These are phyloP conservation scores for Backusella australiensis DNA, from an alignment of 192 early-diverging fungal species.

Conservation along the genomic window DNA sequence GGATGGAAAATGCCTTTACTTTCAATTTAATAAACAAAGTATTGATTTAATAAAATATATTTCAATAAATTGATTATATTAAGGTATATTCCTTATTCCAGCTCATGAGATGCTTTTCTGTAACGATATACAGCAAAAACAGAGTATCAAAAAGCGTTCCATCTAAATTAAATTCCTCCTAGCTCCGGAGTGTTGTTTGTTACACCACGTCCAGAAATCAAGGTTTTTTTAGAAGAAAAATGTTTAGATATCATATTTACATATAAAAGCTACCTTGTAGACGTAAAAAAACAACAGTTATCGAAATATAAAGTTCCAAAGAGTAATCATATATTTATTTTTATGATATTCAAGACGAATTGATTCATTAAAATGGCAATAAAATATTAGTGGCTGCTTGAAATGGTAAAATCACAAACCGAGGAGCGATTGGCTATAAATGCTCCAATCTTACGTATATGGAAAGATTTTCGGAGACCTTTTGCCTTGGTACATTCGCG, in stretches of 20 bases:
- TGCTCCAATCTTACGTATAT: not conserved
- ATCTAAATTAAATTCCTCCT: not conserved
- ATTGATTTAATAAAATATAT: too few relatives aligned
- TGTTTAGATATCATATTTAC: not conserved
- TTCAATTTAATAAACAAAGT: not conserved
- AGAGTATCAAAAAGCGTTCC: not conserved
- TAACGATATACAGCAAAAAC: too few relatives aligned
- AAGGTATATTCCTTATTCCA: too few relatives aligned
- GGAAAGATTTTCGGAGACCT: not conserved
- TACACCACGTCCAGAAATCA: not conserved
- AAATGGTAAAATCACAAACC: not conserved
- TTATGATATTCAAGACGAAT: not conserved
- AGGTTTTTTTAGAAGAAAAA: not conserved
- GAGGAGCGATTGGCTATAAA: not conserved
- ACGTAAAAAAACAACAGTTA: not conserved
- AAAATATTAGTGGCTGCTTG: not conserved
- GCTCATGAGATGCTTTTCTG: too few relatives aligned
- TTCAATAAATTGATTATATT: too few relatives aligned
- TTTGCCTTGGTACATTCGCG: not conserved
- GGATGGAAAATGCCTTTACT: not conserved
- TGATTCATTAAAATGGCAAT: not conserved
- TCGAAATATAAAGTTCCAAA: not conserved
- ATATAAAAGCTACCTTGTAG: not conserved
- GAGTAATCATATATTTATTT: not conserved
- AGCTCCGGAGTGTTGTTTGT: not conserved